Evolutionary conservation across 306 rosid genomes (phyloP).

Genomic region (Quercus glauca): DNA sequence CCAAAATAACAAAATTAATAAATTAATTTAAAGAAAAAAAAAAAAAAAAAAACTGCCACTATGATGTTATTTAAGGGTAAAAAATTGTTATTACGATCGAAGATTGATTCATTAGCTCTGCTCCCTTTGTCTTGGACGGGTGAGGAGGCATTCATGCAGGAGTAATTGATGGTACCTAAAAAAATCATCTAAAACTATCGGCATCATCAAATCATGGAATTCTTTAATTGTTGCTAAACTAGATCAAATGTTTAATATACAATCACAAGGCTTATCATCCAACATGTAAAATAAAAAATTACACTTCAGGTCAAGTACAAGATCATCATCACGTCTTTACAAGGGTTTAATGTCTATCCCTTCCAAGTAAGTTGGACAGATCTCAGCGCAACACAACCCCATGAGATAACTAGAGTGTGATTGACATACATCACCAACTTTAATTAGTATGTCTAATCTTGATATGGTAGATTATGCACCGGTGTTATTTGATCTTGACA

Average conservation of each 20-base stretch:
- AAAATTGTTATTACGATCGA: slow-evolving; percentile 53
- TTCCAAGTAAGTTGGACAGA: not conserved
- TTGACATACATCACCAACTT: slow-evolving; percentile 1
- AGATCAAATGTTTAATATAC: not conserved
- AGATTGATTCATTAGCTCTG: slow-evolving; percentile 39
- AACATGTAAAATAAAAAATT: not conserved
- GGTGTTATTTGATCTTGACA: no score
- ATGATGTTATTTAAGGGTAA: not conserved
- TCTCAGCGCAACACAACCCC: not conserved
- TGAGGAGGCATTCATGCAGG: slow-evolving; percentile 54
- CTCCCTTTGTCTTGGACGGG: slow-evolving; percentile 41
- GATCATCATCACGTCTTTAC: slow-evolving; percentile 11
- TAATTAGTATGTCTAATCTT: not conserved
- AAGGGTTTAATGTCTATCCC: not conserved
- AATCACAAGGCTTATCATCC: not conserved
- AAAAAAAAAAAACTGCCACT: not conserved
- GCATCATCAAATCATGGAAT: slow-evolving; percentile 25
- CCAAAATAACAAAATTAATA: slow-evolving; percentile 10
- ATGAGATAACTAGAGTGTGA: not conserved
- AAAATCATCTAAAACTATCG: slow-evolving; percentile 23
- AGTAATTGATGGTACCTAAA: slow-evolving; percentile 55
- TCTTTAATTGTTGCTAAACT: not conserved
- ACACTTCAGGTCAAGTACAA: not conserved
- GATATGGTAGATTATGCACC: not conserved
- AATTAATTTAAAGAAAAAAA: not conserved